Evolutionary conservation across 2,329 filamentous ascomycete genomes (phyloP).

Genomic region (Pseudogymnoascus sp.): DNA sequence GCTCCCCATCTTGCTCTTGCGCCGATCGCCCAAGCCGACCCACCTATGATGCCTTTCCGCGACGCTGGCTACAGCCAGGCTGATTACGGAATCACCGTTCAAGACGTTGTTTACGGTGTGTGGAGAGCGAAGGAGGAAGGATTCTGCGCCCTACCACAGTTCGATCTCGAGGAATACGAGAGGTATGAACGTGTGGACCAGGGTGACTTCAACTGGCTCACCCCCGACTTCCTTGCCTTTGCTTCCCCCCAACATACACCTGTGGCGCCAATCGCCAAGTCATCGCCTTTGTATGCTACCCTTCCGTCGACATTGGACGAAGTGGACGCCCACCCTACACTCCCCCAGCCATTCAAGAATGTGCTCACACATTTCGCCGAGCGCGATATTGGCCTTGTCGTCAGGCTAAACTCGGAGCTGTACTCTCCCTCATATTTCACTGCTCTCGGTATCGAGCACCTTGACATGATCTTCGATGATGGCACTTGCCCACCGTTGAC

Average conservation of each 20-base stretch:
- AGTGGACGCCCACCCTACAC: slow-evolving; percentile 58
- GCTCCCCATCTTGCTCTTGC: slow-evolving; percentile 90
- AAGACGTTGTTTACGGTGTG: slow-evolving; percentile 95
- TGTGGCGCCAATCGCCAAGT: slow-evolving; percentile 61
- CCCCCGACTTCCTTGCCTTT: slow-evolving; percentile 89
- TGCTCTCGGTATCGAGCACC: slow-evolving; percentile 84
- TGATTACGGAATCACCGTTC: slow-evolving; percentile 89
- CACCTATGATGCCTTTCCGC: slow-evolving; percentile 96
- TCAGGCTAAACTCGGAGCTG: slow-evolving; percentile 88
- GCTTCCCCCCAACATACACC: slow-evolving; percentile 85
- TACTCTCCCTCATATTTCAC: slow-evolving; percentile 98
- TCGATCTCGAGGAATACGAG: slow-evolving; percentile 96
- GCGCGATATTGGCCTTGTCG: slow-evolving; percentile 84
- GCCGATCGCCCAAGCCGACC: slow-evolving; percentile 92
- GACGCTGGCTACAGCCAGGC: slow-evolving; percentile 98
- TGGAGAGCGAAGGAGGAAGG: slow-evolving; percentile 98
- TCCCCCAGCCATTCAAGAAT: slow-evolving; percentile 90
- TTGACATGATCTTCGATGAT: slow-evolving; percentile 99
- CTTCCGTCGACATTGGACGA: slow-evolving; percentile 70
- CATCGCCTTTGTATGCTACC: slow-evolving; percentile 63
- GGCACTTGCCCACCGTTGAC: slow-evolving; percentile 86
- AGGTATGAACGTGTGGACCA: slow-evolving; percentile 92
- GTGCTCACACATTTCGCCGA: slow-evolving; percentile 83
- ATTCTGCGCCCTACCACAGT: slow-evolving; percentile 84
- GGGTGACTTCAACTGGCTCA: slow-evolving; percentile 99